phyloP scores from a whole-genome alignment of 352 stramenopile species.

The Globisporangium paddicum region DNA sequence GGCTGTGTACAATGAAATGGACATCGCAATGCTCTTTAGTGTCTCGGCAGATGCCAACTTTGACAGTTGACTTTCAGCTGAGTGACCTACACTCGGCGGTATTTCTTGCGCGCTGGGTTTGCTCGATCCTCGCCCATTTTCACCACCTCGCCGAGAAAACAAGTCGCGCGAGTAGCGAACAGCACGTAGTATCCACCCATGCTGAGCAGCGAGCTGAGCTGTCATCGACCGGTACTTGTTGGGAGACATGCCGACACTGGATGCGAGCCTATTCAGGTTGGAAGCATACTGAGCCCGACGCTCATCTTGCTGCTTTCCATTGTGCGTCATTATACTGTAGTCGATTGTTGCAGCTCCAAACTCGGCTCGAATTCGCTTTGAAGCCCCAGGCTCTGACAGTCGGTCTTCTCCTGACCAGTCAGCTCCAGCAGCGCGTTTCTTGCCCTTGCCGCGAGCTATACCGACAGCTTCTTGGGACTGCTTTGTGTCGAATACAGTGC shows the following conservation, averaged over 20 bases:
- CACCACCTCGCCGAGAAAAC: constrained; percentile 28
- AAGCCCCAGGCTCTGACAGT: neutral
- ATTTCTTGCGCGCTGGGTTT: neutral
- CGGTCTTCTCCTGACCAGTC: neutral
- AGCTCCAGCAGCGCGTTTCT: constrained; percentile 12
- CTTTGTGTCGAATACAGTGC: neutral
- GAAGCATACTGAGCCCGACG: constrained; percentile 28
- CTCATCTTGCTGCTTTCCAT: constrained; percentile 32
- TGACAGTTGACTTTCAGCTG: neutral
- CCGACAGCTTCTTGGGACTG: neutral
- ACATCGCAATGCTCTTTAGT: constrained; percentile 50
- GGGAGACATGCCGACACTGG: constrained; percentile 31
- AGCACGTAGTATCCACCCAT: constrained; percentile 42
- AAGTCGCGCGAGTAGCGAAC: constrained; percentile 53
- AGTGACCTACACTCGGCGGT: neutral
- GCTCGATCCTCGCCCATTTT: neutral
- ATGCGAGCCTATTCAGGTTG: constrained; percentile 47
- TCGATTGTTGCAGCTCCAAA: constrained; percentile 11
- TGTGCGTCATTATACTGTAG: neutral
- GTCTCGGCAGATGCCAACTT: constrained; percentile 11
- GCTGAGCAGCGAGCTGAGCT: constrained; percentile 31
- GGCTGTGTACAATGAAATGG: constrained; percentile 56
- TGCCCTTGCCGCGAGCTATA: constrained; percentile 11
- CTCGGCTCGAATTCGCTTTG: neutral
- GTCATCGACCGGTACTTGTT: constrained; percentile 41